A percentile compares a stretch with the other conserved stretches of the same genome.
These are phyloP conservation scores for Sporothrix schenckii DNA, from an alignment of 2,329 filamentous ascomycete genomes.

Conservation along the genomic window DNA sequence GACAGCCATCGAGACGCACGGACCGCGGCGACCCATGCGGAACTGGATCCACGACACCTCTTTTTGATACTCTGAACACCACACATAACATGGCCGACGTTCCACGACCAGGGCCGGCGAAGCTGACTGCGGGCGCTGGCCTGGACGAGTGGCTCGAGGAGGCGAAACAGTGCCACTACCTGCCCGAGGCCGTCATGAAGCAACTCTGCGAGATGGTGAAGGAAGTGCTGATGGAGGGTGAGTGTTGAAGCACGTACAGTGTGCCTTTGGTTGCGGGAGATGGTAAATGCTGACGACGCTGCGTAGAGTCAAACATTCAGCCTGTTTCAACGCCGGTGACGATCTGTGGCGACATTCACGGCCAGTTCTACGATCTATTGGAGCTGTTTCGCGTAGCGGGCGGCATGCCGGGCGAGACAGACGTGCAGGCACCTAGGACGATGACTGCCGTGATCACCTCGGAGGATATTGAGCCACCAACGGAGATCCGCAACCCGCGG, in stretches of 20 bases:
- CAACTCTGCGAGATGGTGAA: slow-evolving; percentile 98
- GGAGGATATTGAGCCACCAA: slow-evolving; percentile 90
- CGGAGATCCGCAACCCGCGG: slow-evolving; percentile 84
- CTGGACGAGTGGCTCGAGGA: slow-evolving; percentile 96
- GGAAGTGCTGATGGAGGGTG: slow-evolving; percentile 97
- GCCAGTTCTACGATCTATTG: slow-evolving; percentile 96
- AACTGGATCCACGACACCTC: neutral
- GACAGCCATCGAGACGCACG: neutral
- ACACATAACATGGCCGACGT: slow-evolving; percentile 53
- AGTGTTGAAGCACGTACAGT: neutral
- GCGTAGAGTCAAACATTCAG: slow-evolving; percentile 92
- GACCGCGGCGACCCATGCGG: neutral
- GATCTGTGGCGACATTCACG: slow-evolving; percentile 96
- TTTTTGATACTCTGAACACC: slow-evolving; percentile 32
- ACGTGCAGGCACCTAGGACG: slow-evolving; percentile 68
- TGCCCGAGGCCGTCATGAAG: slow-evolving; percentile 97
- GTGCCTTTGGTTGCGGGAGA: no score
- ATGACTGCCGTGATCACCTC: slow-evolving; percentile 77
- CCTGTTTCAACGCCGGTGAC: slow-evolving; percentile 97
- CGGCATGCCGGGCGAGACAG: slow-evolving; percentile 87
- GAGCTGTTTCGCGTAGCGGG: slow-evolving; percentile 96
- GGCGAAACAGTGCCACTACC: slow-evolving; percentile 95
- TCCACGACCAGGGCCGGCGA: slow-evolving; percentile 88
- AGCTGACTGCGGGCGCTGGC: slow-evolving; percentile 78
- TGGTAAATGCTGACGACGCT: neutral